Conservation (phyloP, 2,329 filamentous ascomycete species). For the Aureobasidium melanogenum region DNA sequence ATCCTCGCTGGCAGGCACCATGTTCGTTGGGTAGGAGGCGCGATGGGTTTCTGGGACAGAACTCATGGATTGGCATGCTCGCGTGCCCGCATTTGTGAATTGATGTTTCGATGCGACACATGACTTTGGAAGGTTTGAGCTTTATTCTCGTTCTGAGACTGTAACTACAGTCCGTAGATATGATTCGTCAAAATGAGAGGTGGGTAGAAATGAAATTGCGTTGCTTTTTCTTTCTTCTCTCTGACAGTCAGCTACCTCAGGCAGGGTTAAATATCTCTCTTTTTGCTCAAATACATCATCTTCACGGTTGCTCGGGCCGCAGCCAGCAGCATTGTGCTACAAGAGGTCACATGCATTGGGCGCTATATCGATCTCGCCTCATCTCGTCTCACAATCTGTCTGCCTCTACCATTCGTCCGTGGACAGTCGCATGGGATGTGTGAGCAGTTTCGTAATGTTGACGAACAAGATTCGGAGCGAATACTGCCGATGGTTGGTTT, state of each 20-base stretch:
- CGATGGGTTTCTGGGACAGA: conserved; percentile 2
- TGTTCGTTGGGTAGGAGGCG: background rate
- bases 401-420: background rate
- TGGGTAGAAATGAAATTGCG: background rate
- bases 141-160: background rate
- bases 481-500: background rate
- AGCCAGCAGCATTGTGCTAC: background rate
- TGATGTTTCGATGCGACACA: conserved; percentile 10
- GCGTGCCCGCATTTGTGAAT: conserved; percentile 7
- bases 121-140: background rate
- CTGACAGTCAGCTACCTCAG: background rate
- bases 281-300: background rate
- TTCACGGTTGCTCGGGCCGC: background rate
- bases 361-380: background rate
- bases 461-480: background rate
- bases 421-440: background rate
- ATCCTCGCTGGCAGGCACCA: background rate
- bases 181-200: background rate
- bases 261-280: background rate
- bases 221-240: background rate
- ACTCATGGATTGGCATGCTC: conserved; percentile 10
- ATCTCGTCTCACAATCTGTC: background rate
- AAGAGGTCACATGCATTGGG: background rate
- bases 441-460: background rate
- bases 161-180: background rate